Base-by-base conservation (phyloP, 345 rosid genomes). In the Sisymbrium altissimum region DNA sequence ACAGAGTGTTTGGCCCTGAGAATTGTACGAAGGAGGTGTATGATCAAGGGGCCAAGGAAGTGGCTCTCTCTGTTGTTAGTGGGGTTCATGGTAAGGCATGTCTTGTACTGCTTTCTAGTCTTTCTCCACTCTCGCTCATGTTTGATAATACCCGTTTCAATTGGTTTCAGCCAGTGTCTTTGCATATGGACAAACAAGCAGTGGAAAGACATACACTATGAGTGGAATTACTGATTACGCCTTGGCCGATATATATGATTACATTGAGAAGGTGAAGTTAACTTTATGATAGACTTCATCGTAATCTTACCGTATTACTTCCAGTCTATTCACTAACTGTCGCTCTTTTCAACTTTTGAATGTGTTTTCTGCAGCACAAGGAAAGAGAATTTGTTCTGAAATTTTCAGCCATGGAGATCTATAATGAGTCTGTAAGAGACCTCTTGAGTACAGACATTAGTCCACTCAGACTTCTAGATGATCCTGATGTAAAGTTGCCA, bases 101-200 rank as follows among this genome's bases (percentile, higher is more conserved):
- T 17, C 60, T 66, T n/a, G 12, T 43, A 59, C 53, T 72, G 46
- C 29, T 70, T 83, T 93, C 82, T 61, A 86, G 82, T 76, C 66
- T 60, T 54, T 40, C 52, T 43, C 52, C 19, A 13, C 13, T 55
- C 38, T 35, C 66, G 35, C 49, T 38, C 19, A 61, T 52, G 21
- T 60, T 72, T 41, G 32, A 72, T 3, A 32, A 27, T 39, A 35
- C 53, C 46, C 18, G 19, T 48, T 64, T 56, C 48, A 74, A 39
- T 32, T 33, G 74, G 71, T 76, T 84, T 72, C 86, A 94, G 98
- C 97, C 13, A 91, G 97, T 76, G 88, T 89, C 72, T 94, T 94
- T 79, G 97, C 97, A 38, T 94, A 94, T 75, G 98, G 98, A 74
- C 98, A 94, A 88, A 94, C 97, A 61, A 94, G 97, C 73, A 88